Percentiles rank a stretch among this genome's conserved stretches.
Evolutionary conservation across 2,329 filamentous ascomycete genomes (phyloP).

Genomic region (Conoideocrella luteorostrata): DNA sequence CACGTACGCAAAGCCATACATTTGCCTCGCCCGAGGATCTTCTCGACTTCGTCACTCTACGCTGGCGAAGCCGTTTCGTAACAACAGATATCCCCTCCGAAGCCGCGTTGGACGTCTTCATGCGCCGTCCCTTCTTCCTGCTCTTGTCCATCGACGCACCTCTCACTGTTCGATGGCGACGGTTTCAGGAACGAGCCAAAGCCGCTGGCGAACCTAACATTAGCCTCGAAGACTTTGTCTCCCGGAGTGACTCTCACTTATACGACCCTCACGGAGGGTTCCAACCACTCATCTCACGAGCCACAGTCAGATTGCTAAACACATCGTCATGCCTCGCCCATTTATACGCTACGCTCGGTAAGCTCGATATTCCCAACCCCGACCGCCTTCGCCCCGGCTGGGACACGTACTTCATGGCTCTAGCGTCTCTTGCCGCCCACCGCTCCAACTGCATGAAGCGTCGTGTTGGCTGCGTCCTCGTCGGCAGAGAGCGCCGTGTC

Average conservation of each 20-base stretch:
- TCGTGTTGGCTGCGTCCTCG: constrained; percentile 88
- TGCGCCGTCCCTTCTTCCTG: constrained; percentile 83
- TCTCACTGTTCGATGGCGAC: constrained; percentile 73
- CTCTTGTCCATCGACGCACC: constrained; percentile 89
- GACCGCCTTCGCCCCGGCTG: constrained; percentile 80
- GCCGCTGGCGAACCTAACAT: constrained; percentile 19
- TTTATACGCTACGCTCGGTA: constrained; percentile 65
- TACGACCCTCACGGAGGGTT: constrained; percentile 62
- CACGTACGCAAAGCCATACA: constrained; percentile 19
- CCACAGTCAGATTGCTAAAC: constrained; percentile 82
- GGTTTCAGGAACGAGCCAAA: constrained; percentile 49
- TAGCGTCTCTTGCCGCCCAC: constrained; percentile 86
- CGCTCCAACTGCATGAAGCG: constrained; percentile 98
- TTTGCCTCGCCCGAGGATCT: constrained; percentile 63
- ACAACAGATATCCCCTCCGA: constrained; percentile 77
- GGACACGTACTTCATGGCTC: constrained; percentile 97
- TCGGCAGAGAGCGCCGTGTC: constrained; percentile 72
- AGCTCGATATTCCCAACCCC: constrained; percentile 70
- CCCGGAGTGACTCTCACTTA: constrained; percentile 63
- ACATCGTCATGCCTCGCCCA: constrained; percentile 64
- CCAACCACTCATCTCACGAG: constrained; percentile 71
- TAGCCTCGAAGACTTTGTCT: constrained; percentile 50
- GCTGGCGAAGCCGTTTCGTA: constrained; percentile 80
- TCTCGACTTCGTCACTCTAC: constrained; percentile 76
- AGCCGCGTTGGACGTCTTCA: constrained; percentile 64